These are phyloP conservation scores for Meredithiella fracta DNA, from an alignment of 2,329 filamentous ascomycete species.

Conservation along the genomic window DNA sequence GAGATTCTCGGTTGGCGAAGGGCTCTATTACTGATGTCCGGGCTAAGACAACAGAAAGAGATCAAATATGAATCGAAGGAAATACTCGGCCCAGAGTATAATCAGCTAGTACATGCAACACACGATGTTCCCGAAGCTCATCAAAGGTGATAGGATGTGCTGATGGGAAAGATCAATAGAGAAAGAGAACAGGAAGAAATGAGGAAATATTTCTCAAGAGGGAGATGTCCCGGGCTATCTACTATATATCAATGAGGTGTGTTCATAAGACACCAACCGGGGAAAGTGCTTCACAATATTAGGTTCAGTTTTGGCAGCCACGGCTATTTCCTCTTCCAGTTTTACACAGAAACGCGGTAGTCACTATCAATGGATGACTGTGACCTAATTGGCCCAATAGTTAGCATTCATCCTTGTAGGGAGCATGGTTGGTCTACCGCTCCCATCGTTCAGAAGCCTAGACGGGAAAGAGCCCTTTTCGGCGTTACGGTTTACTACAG, in stretches of 20 bases:
- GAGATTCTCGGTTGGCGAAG: background rate
- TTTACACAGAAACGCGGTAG: background rate
- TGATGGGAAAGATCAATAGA: slow-evolving; percentile 4
- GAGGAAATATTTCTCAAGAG: background rate
- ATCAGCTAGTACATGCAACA: slow-evolving; percentile 9
- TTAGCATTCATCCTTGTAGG: background rate
- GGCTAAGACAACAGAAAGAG: slow-evolving; percentile 4
- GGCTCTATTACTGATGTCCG: slow-evolving; percentile 7
- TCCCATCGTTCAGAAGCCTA: background rate
- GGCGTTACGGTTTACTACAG: slow-evolving; percentile 14
- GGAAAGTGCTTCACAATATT: background rate
- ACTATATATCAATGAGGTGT: background rate
- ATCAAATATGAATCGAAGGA: slow-evolving; percentile 1
- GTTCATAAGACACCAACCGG: background rate
- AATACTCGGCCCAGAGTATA: slow-evolving; percentile 13
- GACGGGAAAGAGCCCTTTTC: slow-evolving; percentile 11
- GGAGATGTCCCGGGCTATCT: background rate
- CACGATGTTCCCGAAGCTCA: slow-evolving; percentile 4
- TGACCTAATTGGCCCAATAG: too few relatives aligned
- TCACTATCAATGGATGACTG: background rate
- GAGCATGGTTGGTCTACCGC: slow-evolving; percentile 1
- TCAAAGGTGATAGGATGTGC: slow-evolving; percentile 6
- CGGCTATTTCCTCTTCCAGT: background rate
- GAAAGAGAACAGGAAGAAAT: slow-evolving; percentile 1
- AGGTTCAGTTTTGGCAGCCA: background rate